A percentile compares a stretch with the other conserved stretches of the same genome.
Conservation (phyloP, 495 filamentous ascomycete genomes). For the Aspergillus hancockii region DNA sequence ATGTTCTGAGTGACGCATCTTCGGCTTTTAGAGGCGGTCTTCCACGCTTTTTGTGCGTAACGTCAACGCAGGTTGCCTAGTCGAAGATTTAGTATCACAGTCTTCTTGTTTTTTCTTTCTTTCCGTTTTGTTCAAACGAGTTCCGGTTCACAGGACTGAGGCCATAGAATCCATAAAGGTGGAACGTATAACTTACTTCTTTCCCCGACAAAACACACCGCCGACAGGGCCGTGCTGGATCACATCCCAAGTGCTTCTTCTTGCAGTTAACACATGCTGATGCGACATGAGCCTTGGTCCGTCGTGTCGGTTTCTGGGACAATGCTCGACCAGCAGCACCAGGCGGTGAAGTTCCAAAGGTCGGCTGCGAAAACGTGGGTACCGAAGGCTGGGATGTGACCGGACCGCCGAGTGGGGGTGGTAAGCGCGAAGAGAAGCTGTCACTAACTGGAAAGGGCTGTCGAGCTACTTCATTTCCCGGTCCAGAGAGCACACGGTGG, state of each 20-base stretch:
- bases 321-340: conserved; percentile 33
- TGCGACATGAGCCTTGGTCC: conserved; percentile 93
- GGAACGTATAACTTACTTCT: conserved; percentile 51
- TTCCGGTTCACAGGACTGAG: not conserved
- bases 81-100: conserved; percentile 4
- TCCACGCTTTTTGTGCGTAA: conserved; percentile 95
- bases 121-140: not conserved
- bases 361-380: conserved; percentile 31
- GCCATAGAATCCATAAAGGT: not conserved
- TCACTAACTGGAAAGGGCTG: conserved; percentile 23
- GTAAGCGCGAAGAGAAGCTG: conserved; percentile 34
- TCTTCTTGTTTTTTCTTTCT: not conserved
- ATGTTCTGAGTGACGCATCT: conserved; percentile 44
- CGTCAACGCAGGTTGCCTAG: conserved; percentile 86
- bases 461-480: conserved; percentile 20
- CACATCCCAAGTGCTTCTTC: conserved; percentile 85
- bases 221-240: conserved; percentile 63
- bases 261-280: conserved; percentile 98
- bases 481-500: conserved; percentile 16
- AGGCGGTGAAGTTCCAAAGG: conserved; percentile 26
- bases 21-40: conserved; percentile 91
- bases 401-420: conserved; percentile 29
- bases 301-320: conserved; percentile 67
- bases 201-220: conserved; percentile 65
- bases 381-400: conserved; percentile 29